phyloP scores from a whole-genome alignment of 75 land plant species.

The Cunninghamia lanceolata region DNA sequence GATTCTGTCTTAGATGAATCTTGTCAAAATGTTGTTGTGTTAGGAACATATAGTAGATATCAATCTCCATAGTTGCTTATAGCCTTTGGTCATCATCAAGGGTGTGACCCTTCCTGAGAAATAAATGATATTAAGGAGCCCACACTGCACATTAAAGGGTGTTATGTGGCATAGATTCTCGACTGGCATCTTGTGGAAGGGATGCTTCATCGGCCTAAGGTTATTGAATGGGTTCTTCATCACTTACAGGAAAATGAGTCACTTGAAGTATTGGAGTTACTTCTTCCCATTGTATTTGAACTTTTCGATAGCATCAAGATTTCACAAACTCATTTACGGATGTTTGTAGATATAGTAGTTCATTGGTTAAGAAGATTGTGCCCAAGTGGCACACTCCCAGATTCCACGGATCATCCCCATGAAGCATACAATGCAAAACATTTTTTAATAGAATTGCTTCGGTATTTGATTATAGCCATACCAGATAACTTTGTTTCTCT shows the following conservation, averaged over 20 bases:
- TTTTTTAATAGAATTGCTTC: conserved; percentile 67
- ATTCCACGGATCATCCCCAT: conserved; percentile 46
- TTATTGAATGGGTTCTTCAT: conserved; percentile 79
- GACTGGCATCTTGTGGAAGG: conserved; percentile 87
- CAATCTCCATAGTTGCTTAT: conserved; percentile 28
- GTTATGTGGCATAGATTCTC: conserved; percentile 72
- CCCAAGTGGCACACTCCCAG: conserved; percentile 25
- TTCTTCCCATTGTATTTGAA: conserved; percentile 75
- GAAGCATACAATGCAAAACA: conserved; percentile 41
- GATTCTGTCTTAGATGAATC: conserved; percentile 72
- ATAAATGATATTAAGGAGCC: conserved; percentile 51
- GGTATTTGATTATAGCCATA: too few species aligned
- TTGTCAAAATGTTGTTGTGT: conserved; percentile 36
- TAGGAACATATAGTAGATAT: conserved; percentile 26
- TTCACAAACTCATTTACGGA: too few species aligned
- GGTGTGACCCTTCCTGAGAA: conserved; percentile 27
- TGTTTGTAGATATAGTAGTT: too few species aligned
- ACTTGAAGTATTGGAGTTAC: conserved; percentile 65
- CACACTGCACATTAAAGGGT: conserved; percentile 78
- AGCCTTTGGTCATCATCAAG: conserved; percentile 34
- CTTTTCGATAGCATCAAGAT: conserved; percentile 63
- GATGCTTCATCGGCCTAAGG: conserved; percentile 66
- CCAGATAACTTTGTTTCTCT: conserved; percentile 94
- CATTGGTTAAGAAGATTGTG: too few species aligned
- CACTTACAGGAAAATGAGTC: conserved; percentile 91